Conservation (phyloP, 345 rosid species). For the Camelina sativa region DNA sequence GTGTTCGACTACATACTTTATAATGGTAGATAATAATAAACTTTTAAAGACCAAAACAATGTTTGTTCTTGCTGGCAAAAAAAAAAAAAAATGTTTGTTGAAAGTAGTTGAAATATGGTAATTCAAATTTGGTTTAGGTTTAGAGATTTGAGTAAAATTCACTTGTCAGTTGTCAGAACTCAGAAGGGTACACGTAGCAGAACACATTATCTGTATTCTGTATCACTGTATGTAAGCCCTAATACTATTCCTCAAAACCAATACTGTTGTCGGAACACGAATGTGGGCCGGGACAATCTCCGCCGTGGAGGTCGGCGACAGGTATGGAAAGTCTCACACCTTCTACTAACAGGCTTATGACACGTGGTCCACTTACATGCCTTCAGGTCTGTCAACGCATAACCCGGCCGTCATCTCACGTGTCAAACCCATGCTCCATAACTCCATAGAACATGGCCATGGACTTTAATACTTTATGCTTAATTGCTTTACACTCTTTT, state of each 20-base stretch:
- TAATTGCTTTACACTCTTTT: slow-evolving; percentile 2
- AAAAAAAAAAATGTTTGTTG: too few species aligned
- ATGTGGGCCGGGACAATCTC: slow-evolving; percentile 39
- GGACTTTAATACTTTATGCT: slow-evolving; percentile 1
- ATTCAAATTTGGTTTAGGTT: not conserved
- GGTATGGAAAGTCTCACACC: slow-evolving; percentile 32
- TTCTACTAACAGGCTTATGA: not conserved
- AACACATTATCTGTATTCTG: not conserved
- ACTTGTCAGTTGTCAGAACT: slow-evolving; percentile 10
- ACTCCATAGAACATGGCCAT: slow-evolving; percentile 21
- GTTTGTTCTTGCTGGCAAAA: too few species aligned
- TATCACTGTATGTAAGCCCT: slow-evolving; percentile 7
- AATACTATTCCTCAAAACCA: slow-evolving; percentile 3
- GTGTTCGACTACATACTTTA: too few species aligned
- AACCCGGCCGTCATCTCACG: slow-evolving; percentile 29
- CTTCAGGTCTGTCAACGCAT: slow-evolving; percentile 15
- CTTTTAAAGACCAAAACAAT: too few species aligned
- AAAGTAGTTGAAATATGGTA: too few species aligned
- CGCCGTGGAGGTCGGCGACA: slow-evolving; percentile 44
- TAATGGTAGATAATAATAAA: too few species aligned
- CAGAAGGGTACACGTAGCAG: slow-evolving; percentile 25
- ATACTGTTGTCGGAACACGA: slow-evolving; percentile 9
- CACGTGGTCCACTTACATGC: slow-evolving; percentile 30
- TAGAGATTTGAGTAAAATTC: slow-evolving; percentile 22
- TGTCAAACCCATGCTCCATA: slow-evolving; percentile 17